Conservation (phyloP, 331 rosid species). For the Acacia pycnantha region DNA sequence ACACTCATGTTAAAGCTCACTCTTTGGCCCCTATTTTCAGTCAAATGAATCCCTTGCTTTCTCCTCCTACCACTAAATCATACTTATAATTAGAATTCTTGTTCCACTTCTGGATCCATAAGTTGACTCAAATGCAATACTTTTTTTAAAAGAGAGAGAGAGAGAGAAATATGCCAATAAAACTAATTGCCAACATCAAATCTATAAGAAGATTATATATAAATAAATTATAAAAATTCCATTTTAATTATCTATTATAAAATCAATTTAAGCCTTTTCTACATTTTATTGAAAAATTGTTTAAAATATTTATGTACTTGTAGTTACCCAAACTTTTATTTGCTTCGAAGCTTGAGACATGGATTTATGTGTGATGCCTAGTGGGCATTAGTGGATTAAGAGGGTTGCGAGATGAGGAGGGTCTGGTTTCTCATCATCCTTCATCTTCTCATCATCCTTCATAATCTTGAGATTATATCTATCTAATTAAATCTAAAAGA, state of each 20-base stretch:
- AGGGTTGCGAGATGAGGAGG: background rate
- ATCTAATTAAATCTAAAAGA: too few relatives aligned
- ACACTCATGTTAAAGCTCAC: background rate
- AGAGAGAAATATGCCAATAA: background rate
- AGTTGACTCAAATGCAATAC: background rate
- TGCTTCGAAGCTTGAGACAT: background rate
- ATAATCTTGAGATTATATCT: too few relatives aligned
- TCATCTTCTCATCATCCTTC: too few relatives aligned
- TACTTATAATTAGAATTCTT: constrained; percentile 1
- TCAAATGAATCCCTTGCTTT: constrained; percentile 23
- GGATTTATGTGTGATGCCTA: background rate
- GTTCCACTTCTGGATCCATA: background rate
- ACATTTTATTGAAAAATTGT: background rate
- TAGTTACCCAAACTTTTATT: background rate
- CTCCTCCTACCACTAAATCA: background rate
- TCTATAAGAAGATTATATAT: too few relatives aligned
- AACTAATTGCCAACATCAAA: background rate
- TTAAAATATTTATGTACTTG: background rate
- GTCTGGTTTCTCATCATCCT: too few relatives aligned
- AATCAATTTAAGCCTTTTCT: background rate
- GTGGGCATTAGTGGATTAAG: background rate
- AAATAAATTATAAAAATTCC: too few relatives aligned
- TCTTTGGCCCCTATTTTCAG: constrained; percentile 7
- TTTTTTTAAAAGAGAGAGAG: fast-evolving
- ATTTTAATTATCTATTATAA: too few relatives aligned